Evolutionary conservation across 2,329 filamentous ascomycete species (phyloP).

Genomic region (Trichoderma afroharzianum): DNA sequence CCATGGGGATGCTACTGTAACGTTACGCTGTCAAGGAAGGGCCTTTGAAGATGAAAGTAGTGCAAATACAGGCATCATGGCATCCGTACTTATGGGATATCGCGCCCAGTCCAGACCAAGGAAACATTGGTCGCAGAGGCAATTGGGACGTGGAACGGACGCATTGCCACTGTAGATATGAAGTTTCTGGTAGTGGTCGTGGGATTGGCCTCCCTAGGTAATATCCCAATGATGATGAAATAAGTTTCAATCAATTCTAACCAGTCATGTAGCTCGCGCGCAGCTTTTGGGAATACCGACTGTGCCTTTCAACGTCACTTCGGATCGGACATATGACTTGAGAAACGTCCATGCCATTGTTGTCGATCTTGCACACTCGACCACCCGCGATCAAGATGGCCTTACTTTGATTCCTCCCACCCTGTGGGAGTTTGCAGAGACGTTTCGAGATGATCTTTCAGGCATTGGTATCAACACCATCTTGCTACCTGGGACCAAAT

Average conservation of each 20-base stretch:
- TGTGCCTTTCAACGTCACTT: conserved; percentile 12
- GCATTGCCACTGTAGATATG: neutral
- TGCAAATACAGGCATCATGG: neutral
- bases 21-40: neutral
- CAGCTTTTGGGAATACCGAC: conserved; percentile 18
- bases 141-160: neutral
- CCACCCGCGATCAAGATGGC: conserved; percentile 13
- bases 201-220: conserved; percentile 7
- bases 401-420: conserved; percentile 17
- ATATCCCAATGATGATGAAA: neutral
- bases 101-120: neutral
- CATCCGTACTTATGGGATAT: neutral
- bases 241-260: neutral
- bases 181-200: neutral
- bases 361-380: conserved; percentile 1
- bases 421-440: conserved; percentile 17
- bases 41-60: neutral
- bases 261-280: neutral
- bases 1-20: conserved; percentile 12
- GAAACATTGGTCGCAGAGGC: neutral
- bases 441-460: conserved; percentile 11
- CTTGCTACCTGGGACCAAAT: neutral
- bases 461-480: conserved; percentile 15
- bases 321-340: conserved; percentile 7
- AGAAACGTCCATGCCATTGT: conserved; percentile 11